A percentile compares a stretch with the other conserved stretches of the same genome.
phyloP scores from a whole-genome alignment of 1,284 basidiomycete genomes.

The Cryptococcus sp. region DNA sequence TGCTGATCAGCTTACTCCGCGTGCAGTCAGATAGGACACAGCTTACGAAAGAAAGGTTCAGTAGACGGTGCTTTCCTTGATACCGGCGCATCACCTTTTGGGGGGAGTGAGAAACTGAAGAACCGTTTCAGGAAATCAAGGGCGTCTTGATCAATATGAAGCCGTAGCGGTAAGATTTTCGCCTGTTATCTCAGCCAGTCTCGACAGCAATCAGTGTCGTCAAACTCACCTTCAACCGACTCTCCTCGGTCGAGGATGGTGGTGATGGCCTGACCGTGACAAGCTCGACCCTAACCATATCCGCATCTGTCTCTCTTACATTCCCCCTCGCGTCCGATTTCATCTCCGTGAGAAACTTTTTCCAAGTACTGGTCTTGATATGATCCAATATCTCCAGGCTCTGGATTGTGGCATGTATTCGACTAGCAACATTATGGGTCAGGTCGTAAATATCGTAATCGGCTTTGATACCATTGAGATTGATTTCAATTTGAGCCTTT shows the following conservation, averaged over 20 bases:
- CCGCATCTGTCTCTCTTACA: constrained; percentile 78
- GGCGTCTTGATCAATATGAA: constrained; percentile 97
- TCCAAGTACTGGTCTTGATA: constrained; percentile 97
- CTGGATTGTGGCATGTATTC: constrained; percentile 61
- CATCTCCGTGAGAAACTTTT: constrained; percentile 86
- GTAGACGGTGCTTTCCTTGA: constrained; percentile 36
- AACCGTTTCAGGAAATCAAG: constrained; percentile 97
- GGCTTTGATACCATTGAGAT: constrained; percentile 60
- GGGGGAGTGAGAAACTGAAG: constrained; percentile 76
- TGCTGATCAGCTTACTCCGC: constrained; percentile 9
- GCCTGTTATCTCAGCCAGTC: constrained; percentile 53
- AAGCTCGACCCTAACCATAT: constrained; percentile 88
- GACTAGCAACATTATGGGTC: constrained; percentile 58
- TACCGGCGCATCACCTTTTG: constrained; percentile 43
- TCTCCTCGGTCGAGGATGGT: constrained; percentile 61
- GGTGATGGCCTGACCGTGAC: constrained; percentile 66
- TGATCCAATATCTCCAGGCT: constrained; percentile 91
- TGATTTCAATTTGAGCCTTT: constrained; percentile 78
- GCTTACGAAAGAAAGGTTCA: constrained; percentile 47
- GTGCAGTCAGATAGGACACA: background rate
- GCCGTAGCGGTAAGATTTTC: constrained; percentile 79
- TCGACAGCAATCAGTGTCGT: constrained; percentile 1
- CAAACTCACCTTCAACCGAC: constrained; percentile 73
- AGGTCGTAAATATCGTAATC: constrained; percentile 64
- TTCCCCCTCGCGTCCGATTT: constrained; percentile 77